Percentiles rank a stretch among this genome's conserved stretches.
These are phyloP conservation scores for Paraurostyla sp. DNA, from an alignment of 73 alveolate genomes.

Conservation along the genomic window DNA sequence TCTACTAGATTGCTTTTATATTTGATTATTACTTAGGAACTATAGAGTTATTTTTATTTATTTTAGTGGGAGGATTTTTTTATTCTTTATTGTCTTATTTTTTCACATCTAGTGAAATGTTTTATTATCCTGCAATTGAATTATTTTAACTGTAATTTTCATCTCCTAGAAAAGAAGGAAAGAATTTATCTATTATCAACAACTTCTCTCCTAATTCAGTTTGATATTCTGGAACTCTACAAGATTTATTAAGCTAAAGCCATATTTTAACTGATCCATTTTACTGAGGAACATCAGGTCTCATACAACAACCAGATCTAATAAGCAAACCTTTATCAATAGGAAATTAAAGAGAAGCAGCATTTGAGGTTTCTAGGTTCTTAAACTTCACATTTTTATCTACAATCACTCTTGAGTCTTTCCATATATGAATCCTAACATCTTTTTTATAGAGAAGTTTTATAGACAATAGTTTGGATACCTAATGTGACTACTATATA, in stretches of 20 bases:
- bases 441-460: neutral
- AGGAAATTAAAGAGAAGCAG: neutral
- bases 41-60: too few species aligned
- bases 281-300: neutral
- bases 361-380: neutral
- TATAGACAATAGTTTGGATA: neutral
- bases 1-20: too few species aligned
- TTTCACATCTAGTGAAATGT: too few species aligned
- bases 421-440: neutral
- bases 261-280: neutral
- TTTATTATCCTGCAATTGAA: too few species aligned
- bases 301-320: neutral
- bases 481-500: neutral
- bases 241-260: neutral
- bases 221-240: neutral
- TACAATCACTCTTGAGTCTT: neutral
- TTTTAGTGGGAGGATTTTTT: too few species aligned
- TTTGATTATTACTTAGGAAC: too few species aligned
- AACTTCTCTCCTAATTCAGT: neutral
- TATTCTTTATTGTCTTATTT: too few species aligned
- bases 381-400: neutral
- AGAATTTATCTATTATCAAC: neutral
- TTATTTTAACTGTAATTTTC: too few species aligned
- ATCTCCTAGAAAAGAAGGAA: neutral
- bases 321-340: neutral